Percentiles rank a stretch among this genome's conserved stretches.
These are phyloP conservation scores for Cenococcum geophilum DNA, from an alignment of 495 filamentous ascomycete species.

Conservation along the genomic window DNA sequence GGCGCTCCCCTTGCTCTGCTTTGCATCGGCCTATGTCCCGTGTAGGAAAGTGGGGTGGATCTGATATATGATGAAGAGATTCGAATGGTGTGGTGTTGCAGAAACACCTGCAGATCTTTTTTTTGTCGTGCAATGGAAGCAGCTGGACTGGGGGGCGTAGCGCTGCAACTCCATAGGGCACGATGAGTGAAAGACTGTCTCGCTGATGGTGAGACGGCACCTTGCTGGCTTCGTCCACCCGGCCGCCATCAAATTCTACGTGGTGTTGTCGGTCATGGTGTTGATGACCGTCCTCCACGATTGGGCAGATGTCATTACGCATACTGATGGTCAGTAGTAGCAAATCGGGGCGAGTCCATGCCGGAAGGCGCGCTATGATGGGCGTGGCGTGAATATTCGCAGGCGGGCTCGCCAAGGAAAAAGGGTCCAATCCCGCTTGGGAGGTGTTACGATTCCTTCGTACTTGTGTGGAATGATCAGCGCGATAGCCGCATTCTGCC, in stretches of 20 bases:
- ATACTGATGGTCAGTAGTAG: background rate
- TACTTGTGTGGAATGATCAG: background rate
- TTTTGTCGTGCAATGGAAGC: background rate
- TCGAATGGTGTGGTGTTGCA: slow-evolving; percentile 2
- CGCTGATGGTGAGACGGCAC: too few relatives aligned
- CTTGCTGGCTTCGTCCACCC: background rate
- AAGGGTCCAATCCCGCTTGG: background rate
- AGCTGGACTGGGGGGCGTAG: background rate
- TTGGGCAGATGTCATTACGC: background rate
- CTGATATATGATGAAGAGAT: background rate
- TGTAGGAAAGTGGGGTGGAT: slow-evolving; percentile 5
- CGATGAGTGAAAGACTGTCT: too few relatives aligned
- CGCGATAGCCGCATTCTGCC: background rate
- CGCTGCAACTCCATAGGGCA: background rate
- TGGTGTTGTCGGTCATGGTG: background rate
- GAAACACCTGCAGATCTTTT: background rate
- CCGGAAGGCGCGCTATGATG: background rate
- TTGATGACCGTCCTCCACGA: background rate
- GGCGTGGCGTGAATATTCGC: too few relatives aligned
- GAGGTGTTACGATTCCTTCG: background rate
- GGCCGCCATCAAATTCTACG: background rate
- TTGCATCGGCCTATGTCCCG: background rate
- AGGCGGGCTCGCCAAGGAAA: background rate
- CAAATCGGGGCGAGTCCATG: background rate
- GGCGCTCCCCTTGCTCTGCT: slow-evolving; percentile 1